A percentile compares a stretch with the other conserved stretches of the same genome.
These are phyloP conservation scores for Avena sativa DNA, from an alignment of 176 grass and related monocot species.

Conservation along the genomic window DNA sequence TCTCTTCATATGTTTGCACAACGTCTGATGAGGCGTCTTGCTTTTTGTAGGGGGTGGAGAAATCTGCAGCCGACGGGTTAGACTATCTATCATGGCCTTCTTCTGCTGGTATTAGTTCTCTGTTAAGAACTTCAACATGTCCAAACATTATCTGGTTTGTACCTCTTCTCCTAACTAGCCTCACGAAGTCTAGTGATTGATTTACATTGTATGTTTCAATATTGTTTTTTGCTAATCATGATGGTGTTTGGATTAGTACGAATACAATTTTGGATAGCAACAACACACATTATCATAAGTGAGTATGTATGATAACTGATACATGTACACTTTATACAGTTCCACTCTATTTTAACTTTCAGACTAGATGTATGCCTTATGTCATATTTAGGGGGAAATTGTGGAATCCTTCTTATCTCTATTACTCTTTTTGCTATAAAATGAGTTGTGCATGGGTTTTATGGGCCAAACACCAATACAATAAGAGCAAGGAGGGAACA, in stretches of 20 bases:
- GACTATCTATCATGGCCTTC: neutral
- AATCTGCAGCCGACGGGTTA: neutral
- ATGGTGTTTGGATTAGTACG: neutral
- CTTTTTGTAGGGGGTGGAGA: neutral
- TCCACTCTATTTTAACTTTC: neutral
- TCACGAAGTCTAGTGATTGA: neutral
- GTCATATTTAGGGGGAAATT: too few species aligned
- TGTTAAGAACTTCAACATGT: neutral
- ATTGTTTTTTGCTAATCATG: neutral
- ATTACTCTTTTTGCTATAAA: too few species aligned
- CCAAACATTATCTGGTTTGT: neutral
- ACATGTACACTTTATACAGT: neutral
- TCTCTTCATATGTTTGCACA: neutral
- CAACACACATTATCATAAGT: neutral
- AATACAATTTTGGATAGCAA: neutral
- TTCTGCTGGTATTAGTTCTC: neutral
- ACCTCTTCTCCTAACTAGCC: neutral
- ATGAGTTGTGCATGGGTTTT: too few species aligned
- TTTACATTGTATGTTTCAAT: neutral
- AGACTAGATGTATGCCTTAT: neutral
- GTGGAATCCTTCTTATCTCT: too few species aligned
- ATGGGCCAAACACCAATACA: too few species aligned
- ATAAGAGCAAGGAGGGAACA: too few species aligned
- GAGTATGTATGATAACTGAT: neutral
- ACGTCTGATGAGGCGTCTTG: neutral